phyloP scores from a whole-genome alignment of 2,329 filamentous ascomycete species.

The Penicillium vulpinum region DNA sequence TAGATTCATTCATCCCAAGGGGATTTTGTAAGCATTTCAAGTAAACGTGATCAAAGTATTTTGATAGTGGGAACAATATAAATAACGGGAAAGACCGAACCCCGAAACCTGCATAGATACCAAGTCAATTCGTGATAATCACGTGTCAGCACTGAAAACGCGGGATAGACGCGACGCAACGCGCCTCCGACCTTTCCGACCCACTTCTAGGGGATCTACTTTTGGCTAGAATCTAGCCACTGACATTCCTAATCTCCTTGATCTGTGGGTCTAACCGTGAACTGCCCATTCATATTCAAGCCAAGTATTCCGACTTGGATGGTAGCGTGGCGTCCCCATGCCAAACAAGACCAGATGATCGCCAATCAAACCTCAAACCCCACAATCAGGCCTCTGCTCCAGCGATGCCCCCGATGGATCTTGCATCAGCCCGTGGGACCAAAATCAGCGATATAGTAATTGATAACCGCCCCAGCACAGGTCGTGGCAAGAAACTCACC shows the following conservation, averaged over 20 bases:
- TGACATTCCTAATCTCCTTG: background rate
- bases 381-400: background rate
- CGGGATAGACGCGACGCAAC: background rate
- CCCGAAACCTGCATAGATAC: background rate
- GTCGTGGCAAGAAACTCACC: conserved; percentile 3
- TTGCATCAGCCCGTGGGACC: conserved; percentile 1
- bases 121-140: background rate
- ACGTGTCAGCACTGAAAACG: background rate
- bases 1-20: too few species aligned
- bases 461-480: background rate
- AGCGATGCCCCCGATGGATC: background rate
- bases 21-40: too few species aligned
- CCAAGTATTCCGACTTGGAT: background rate
- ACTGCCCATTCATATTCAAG: background rate
- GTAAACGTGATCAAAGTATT: background rate
- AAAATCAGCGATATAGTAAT: background rate
- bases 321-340: background rate
- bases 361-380: background rate
- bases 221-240: background rate
- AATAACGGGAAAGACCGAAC: background rate
- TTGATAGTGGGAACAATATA: background rate
- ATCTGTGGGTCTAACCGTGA: background rate
- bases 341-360: background rate
- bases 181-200: background rate
- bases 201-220: background rate